These are phyloP conservation scores for Colletotrichum sp. DNA, from an alignment of 2,329 filamentous ascomycete species.

Conservation along the genomic window DNA sequence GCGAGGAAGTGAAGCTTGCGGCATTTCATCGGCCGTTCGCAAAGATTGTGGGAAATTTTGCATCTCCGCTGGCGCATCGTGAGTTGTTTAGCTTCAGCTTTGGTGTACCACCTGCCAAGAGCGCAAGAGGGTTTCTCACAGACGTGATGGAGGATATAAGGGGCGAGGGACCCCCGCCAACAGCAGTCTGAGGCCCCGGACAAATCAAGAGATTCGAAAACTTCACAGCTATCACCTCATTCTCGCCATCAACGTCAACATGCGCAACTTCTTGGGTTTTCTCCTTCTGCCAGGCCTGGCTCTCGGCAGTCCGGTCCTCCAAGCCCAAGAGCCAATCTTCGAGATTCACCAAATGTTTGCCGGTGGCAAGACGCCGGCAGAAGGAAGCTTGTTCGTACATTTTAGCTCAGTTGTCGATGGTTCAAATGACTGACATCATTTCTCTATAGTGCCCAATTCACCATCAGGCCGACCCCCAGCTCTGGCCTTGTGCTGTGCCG, in stretches of 20 bases:
- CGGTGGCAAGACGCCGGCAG: background rate
- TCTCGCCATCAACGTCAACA: background rate
- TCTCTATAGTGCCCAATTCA: background rate
- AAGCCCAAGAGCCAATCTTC: background rate
- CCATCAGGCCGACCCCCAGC: background rate
- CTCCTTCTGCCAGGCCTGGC: background rate
- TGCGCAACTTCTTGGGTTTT: background rate
- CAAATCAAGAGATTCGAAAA: background rate
- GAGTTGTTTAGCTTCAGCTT: background rate
- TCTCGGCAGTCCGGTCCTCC: background rate
- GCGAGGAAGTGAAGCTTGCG: background rate
- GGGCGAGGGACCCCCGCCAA: background rate
- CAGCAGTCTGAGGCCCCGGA: background rate
- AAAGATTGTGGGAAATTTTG: background rate
- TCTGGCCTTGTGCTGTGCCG: conserved; percentile 15
- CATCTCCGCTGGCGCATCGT: background rate
- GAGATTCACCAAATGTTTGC: conserved; percentile 1
- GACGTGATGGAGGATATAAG: background rate
- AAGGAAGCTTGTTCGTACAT: conserved; percentile 1
- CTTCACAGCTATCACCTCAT: background rate
- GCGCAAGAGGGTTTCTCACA: background rate
- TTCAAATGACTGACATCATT: background rate
- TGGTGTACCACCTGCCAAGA: background rate
- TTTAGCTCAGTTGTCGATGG: background rate
- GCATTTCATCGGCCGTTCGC: background rate